These are phyloP conservation scores for Colletotrichum caudatum DNA, from an alignment of 2,329 filamentous ascomycete species.

Conservation along the genomic window DNA sequence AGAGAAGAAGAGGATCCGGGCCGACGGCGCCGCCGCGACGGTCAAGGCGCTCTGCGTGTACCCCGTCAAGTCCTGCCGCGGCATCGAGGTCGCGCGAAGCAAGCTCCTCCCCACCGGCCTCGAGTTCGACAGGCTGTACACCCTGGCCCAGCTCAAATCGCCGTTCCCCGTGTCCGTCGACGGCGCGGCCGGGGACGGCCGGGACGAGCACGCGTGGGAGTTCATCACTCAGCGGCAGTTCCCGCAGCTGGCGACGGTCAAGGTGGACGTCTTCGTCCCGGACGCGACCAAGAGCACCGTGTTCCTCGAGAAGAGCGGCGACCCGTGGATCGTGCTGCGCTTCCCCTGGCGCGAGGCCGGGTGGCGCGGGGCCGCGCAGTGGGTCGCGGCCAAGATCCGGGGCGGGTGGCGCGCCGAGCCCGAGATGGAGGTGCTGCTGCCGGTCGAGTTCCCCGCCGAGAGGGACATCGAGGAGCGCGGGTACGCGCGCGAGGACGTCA, in stretches of 20 bases:
- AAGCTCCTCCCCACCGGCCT: slow-evolving; percentile 77
- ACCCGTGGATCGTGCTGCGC: slow-evolving; percentile 73
- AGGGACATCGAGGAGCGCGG: slow-evolving; percentile 68
- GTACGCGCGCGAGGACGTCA: slow-evolving; percentile 72
- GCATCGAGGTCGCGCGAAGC: slow-evolving; percentile 76
- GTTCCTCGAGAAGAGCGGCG: slow-evolving; percentile 58
- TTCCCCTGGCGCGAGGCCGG: slow-evolving; percentile 72
- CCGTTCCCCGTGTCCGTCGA: slow-evolving; percentile 58
- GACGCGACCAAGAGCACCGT: slow-evolving; percentile 67
- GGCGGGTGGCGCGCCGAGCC: slow-evolving; percentile 63
- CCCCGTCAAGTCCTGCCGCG: slow-evolving; percentile 84
- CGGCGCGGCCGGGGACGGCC: slow-evolving; percentile 51
- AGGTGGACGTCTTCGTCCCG: slow-evolving; percentile 76
- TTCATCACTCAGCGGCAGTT: slow-evolving; percentile 78
- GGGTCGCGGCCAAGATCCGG: slow-evolving; percentile 63
- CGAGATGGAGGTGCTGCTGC: slow-evolving; percentile 74
- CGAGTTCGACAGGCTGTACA: slow-evolving; percentile 84
- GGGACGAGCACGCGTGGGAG: slow-evolving; percentile 69
- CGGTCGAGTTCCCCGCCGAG: slow-evolving; percentile 70
- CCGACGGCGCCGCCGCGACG: slow-evolving; percentile 31
- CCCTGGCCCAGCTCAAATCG: slow-evolving; percentile 76
- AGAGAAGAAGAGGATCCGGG: neutral
- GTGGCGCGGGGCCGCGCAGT: slow-evolving; percentile 59
- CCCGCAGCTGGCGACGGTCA: slow-evolving; percentile 77
- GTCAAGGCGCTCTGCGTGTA: slow-evolving; percentile 80